phyloP scores from a whole-genome alignment of 352 stramenopile species.

The Pythium aristosporum region DNA sequence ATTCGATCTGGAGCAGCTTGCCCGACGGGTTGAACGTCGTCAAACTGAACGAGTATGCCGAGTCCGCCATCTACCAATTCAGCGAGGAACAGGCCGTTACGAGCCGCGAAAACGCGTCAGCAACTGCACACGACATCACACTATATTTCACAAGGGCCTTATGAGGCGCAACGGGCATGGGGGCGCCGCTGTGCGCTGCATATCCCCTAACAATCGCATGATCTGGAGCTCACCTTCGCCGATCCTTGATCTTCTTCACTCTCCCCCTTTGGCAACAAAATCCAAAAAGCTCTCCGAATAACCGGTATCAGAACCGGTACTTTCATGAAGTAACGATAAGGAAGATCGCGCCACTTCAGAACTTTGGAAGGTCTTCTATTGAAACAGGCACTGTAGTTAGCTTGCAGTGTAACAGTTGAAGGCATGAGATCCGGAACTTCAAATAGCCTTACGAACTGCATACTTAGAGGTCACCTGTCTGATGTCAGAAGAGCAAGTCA shows the following conservation, averaged over 20 bases:
- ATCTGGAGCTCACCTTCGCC: conserved; percentile 19
- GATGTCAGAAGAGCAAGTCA: background rate
- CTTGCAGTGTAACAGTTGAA: background rate
- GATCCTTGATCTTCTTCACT: conserved; percentile 29
- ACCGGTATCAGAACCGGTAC: conserved; percentile 20
- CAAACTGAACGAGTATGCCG: conserved; percentile 98
- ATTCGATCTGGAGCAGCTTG: conserved; percentile 99
- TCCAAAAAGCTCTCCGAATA: conserved; percentile 12
- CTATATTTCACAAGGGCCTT: background rate
- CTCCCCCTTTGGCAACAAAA: conserved; percentile 17
- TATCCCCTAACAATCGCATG: conserved; percentile 3
- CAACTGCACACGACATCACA: background rate
- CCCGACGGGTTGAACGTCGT: conserved; percentile 99
- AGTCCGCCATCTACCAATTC: conserved; percentile 89
- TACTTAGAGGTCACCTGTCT: background rate
- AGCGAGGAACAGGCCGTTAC: background rate
- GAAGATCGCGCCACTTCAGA: conserved; percentile 14
- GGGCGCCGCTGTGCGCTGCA: background rate
- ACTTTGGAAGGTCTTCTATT: background rate
- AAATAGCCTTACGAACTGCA: background rate
- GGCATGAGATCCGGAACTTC: background rate
- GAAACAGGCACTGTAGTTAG: background rate
- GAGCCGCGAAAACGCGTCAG: conserved; percentile 10
- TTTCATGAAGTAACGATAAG: conserved; percentile 16
- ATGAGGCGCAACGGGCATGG: background rate